These are phyloP conservation scores for Harringtonia aguacate DNA, from an alignment of 2,329 filamentous ascomycete genomes.

Conservation along the genomic window DNA sequence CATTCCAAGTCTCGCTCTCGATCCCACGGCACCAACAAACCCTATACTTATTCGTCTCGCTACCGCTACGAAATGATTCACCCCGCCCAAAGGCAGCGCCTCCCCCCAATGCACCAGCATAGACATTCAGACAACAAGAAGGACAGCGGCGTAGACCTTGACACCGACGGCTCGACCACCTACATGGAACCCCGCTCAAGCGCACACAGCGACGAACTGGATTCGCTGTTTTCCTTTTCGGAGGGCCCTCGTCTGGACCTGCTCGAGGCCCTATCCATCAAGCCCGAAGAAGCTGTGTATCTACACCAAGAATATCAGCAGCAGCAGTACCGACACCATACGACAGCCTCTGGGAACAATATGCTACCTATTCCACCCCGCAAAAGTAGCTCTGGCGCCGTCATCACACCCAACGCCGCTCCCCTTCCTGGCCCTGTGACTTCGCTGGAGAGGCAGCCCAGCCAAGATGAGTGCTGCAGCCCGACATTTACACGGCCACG, in stretches of 20 bases:
- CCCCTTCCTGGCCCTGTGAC: background rate
- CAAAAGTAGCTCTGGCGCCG: background rate
- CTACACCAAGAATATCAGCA: constrained; percentile 3
- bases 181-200: constrained; percentile 4
- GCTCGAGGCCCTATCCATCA: constrained; percentile 18
- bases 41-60: too few species aligned
- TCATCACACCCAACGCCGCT: too few species aligned
- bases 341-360: background rate
- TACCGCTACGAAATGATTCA: background rate
- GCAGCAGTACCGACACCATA: background rate
- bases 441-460: too few species aligned
- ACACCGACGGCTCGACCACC: background rate
- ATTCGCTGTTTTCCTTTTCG: constrained; percentile 1
- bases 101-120: background rate
- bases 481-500: constrained; percentile 9
- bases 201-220: background rate
- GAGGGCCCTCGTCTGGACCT: constrained; percentile 13
- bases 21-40: too few species aligned
- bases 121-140: constrained; percentile 6
- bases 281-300: constrained; percentile 10
- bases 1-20: too few species aligned
- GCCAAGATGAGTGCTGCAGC: background rate
- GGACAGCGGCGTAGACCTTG: constrained; percentile 9
- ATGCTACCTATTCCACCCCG: background rate
- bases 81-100: background rate